Conservation (phyloP, 2,329 filamentous ascomycete species). For the Microcera coccophila region DNA sequence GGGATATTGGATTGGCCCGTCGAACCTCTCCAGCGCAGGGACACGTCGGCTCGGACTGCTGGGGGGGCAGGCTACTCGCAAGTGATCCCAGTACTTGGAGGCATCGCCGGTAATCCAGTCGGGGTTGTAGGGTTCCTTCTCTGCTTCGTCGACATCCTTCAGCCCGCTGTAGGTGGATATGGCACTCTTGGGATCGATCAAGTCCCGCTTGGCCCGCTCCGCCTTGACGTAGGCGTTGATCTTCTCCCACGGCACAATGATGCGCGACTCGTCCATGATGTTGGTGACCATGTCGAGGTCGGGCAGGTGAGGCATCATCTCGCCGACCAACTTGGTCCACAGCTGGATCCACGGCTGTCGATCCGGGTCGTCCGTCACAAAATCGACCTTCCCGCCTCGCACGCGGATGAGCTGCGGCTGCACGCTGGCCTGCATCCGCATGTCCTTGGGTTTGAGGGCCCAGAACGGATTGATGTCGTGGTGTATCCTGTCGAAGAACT, state of each 20-base stretch:
- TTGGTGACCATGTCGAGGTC: constrained; percentile 68
- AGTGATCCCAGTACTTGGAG: too few species aligned
- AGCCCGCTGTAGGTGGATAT: too few species aligned
- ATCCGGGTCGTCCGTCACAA: constrained; percentile 48
- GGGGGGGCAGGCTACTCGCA: too few species aligned
- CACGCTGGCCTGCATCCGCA: constrained; percentile 50
- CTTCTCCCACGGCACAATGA: constrained; percentile 61
- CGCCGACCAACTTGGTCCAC: constrained; percentile 51
- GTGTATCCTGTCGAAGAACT: constrained; percentile 63
- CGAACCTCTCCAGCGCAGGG: too few species aligned
- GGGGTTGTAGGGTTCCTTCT: too few species aligned
- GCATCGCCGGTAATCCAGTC: too few species aligned
- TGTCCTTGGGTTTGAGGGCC: constrained; percentile 45
- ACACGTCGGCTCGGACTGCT: too few species aligned
- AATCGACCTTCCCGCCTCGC: constrained; percentile 48
- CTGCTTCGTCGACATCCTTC: too few species aligned
- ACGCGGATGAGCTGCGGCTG: constrained; percentile 61
- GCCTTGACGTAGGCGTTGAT: constrained; percentile 52
- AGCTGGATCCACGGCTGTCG: constrained; percentile 59
- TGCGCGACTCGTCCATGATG: constrained; percentile 62
- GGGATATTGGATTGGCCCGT: too few species aligned
- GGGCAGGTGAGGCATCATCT: constrained; percentile 53
- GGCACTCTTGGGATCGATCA: too few species aligned
- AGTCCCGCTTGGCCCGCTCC: too few species aligned
- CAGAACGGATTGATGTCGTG: constrained; percentile 58